Conservation (phyloP, 129 eudicot species). For the Sambucus nigra region DNA sequence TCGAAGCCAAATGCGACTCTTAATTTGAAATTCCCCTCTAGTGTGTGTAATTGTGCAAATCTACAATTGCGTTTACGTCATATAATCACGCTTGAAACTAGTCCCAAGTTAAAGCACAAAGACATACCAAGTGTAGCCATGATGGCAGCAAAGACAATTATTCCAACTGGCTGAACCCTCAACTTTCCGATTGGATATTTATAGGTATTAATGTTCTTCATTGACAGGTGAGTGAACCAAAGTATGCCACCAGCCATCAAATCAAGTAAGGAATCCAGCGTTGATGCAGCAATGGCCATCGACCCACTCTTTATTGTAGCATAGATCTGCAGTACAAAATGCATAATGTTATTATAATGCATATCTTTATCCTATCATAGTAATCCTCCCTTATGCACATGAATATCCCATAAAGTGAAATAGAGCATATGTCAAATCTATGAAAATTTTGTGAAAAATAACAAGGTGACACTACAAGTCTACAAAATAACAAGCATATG, state of each 20-base stretch:
- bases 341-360: not conserved
- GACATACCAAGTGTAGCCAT: slow-evolving; percentile 96
- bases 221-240: slow-evolving; percentile 86
- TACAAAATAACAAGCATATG: too few species aligned
- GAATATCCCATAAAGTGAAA: too few species aligned
- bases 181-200: slow-evolving; percentile 89
- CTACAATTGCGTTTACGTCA: not conserved
- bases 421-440: too few species aligned
- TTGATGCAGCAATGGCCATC: slow-evolving; percentile 91
- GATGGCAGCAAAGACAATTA: slow-evolving; percentile 81
- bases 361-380: too few species aligned
- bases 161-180: slow-evolving; percentile 93
- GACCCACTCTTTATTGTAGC: slow-evolving; percentile 82
- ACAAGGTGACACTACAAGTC: too few species aligned
- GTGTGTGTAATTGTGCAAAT: not conserved
- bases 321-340: slow-evolving; percentile 40
- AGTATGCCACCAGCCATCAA: slow-evolving; percentile 94
- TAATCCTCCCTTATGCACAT: too few species aligned
- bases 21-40: not conserved
- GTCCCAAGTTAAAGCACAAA: not conserved
- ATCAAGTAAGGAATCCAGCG: slow-evolving; percentile 88
- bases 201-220: slow-evolving; percentile 68
- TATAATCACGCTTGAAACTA: not conserved
- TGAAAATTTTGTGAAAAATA: not conserved
- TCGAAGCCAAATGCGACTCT: not conserved